These are phyloP conservation scores for Microglena sp. DNA, from an alignment of 139 green algal genomes.

Conservation along the genomic window DNA sequence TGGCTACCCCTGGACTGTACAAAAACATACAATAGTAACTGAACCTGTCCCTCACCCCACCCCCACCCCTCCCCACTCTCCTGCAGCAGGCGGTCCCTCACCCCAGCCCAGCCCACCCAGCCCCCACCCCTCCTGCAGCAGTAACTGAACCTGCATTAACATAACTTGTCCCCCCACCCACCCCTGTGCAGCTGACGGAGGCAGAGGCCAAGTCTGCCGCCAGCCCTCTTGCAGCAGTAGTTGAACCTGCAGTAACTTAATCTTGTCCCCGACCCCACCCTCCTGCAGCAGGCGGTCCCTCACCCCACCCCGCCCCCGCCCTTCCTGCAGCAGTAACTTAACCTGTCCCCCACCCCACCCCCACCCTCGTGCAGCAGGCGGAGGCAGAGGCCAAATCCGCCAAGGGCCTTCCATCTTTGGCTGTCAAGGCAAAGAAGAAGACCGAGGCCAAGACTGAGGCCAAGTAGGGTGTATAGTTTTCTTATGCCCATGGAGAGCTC, in stretches of 20 bases:
- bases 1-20: too few species aligned
- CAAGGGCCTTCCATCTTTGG: slow-evolving; percentile 48
- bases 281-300: not conserved
- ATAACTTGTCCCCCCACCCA: not conserved
- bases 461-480: too few species aligned
- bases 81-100: not conserved
- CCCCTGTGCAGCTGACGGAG: slow-evolving; percentile 5
- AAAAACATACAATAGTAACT: not conserved
- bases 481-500: too few species aligned
- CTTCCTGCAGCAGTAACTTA: not conserved
- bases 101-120: not conserved
- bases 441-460: too few species aligned
- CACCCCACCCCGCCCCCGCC: not conserved
- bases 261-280: not conserved
- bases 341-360: not conserved
- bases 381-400: slow-evolving; percentile 28
- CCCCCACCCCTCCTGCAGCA: not conserved
- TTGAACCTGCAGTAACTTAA: not conserved
- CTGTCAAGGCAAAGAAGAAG: slow-evolving; percentile 35
- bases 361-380: slow-evolving; percentile 4
- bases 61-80: not conserved
- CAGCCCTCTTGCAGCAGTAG: not conserved
- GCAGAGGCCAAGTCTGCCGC: not conserved
- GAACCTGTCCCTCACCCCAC: not conserved
- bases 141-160: too few species aligned